Percentiles rank a stretch among this genome's conserved stretches.
These are phyloP conservation scores for Fusarium nygamai DNA, from an alignment of 2,329 filamentous ascomycete genomes.

Conservation along the genomic window DNA sequence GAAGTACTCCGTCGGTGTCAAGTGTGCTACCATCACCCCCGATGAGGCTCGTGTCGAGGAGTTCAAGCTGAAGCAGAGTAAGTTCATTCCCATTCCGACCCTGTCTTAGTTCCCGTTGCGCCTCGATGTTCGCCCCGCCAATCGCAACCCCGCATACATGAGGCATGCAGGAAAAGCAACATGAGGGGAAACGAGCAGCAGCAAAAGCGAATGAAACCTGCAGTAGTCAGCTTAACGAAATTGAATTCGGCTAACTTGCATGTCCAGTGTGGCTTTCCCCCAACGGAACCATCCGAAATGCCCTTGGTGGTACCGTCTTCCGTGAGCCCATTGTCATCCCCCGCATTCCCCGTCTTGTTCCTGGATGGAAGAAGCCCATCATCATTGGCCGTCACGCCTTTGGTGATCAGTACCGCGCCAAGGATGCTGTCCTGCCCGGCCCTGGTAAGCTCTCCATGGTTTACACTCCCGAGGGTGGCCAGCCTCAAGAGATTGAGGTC, in stretches of 20 bases:
- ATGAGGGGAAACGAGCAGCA: constrained; percentile 17
- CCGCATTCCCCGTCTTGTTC: constrained; percentile 89
- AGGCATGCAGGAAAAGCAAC: constrained; percentile 17
- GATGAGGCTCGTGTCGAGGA: constrained; percentile 97
- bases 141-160: constrained; percentile 40
- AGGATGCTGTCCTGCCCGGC: constrained; percentile 85
- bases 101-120: constrained; percentile 17
- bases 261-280: constrained; percentile 92
- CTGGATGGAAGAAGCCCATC: constrained; percentile 98
- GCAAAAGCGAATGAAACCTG: constrained; percentile 25
- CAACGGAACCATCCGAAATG: constrained; percentile 86
- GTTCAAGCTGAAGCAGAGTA: constrained; percentile 98
- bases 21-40: constrained; percentile 98
- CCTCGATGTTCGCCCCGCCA: constrained; percentile 32
- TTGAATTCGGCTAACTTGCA: constrained; percentile 34
- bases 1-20: constrained; percentile 98
- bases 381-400: constrained; percentile 99
- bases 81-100: constrained; percentile 48
- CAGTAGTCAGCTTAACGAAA: constrained; percentile 1
- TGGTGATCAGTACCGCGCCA: constrained; percentile 97
- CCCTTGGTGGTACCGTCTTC: constrained; percentile 94
- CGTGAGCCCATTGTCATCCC: constrained; percentile 98
- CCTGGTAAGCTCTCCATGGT: constrained; percentile 94
- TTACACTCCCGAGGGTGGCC: constrained; percentile 85
- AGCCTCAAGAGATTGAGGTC: constrained; percentile 88